A percentile compares a stretch with the other conserved stretches of the same genome.
Evolutionary conservation across 2,329 filamentous ascomycete species (phyloP).

Genomic region (Ceratocystis alfenasii): DNA sequence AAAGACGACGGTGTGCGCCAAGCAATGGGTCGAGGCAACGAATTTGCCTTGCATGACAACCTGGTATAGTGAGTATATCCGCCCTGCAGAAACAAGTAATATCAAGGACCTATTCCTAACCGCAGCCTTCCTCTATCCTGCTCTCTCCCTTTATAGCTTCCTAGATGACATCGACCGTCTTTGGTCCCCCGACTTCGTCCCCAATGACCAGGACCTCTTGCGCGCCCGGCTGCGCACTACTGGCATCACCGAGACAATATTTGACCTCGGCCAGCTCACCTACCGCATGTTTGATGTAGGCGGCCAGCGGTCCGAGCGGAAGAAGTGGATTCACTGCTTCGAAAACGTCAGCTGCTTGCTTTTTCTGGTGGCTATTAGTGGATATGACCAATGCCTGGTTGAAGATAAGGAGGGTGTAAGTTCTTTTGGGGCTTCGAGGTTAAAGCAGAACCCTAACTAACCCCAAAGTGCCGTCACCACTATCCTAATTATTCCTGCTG

Average conservation of each 20-base stretch:
- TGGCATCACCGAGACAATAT: conserved; percentile 89
- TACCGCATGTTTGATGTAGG: conserved; percentile 97
- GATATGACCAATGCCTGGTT: conserved; percentile 90
- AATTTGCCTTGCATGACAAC: conserved; percentile 94
- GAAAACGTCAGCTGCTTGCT: conserved; percentile 86
- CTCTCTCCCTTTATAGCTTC: conserved; percentile 46
- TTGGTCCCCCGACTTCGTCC: conserved; percentile 67
- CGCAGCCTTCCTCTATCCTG: not conserved
- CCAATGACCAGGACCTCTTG: conserved; percentile 87
- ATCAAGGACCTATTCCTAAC: not conserved
- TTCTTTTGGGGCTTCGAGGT: conserved; percentile 23
- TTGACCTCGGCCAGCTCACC: conserved; percentile 80
- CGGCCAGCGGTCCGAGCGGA: conserved; percentile 81
- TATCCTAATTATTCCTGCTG: not conserved
- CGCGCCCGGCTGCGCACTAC: conserved; percentile 84
- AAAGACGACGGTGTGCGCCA: conserved; percentile 67
- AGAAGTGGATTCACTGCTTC: conserved; percentile 97
- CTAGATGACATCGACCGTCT: conserved; percentile 66
- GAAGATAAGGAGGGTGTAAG: conserved; percentile 92
- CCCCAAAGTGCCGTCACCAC: not conserved
- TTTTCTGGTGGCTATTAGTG: conserved; percentile 89
- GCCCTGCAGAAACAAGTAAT: too few relatives aligned
- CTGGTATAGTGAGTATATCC: conserved; percentile 62
- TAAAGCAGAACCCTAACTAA: not conserved
- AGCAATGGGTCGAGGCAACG: conserved; percentile 87